phyloP scores from a whole-genome alignment of 306 rosid genomes.

The Cucumis sativus region DNA sequence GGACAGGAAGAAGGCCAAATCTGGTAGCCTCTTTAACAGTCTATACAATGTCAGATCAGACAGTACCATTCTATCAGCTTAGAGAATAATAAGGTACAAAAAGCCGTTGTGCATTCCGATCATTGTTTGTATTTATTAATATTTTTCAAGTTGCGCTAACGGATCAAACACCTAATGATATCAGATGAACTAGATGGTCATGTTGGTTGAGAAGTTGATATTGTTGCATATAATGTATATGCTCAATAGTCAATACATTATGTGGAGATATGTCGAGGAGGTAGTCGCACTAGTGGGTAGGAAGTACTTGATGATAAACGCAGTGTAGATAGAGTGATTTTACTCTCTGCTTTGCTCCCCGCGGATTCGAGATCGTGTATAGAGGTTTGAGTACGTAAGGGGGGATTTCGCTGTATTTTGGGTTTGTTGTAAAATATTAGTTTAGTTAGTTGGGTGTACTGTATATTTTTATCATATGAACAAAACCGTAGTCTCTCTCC shows the following conservation, averaged over 20 bases:
- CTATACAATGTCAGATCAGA: constrained; percentile 26
- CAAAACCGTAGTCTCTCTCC: not conserved
- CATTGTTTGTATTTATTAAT: not conserved
- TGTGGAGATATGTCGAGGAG: not conserved
- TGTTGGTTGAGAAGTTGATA: not conserved
- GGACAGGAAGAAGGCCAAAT: constrained; percentile 26
- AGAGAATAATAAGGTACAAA: constrained; percentile 10
- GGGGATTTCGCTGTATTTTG: not conserved
- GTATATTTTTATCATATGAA: not conserved
- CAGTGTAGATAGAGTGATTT: not conserved
- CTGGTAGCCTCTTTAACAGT: constrained; percentile 14
- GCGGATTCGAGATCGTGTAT: constrained; percentile 43
- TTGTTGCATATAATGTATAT: not conserved
- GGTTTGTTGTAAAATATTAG: not conserved
- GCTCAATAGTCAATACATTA: not conserved
- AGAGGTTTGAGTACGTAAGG: constrained; percentile 10
- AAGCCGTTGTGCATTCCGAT: not conserved
- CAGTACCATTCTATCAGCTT: constrained; percentile 48
- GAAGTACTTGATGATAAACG: not conserved
- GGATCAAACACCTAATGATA: not conserved
- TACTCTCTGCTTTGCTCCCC: constrained; percentile 17
- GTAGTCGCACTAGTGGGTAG: not conserved
- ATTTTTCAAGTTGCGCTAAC: not conserved
- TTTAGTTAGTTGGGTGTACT: no score
- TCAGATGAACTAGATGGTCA: not conserved